phyloP scores from a whole-genome alignment of 1,284 basidiomycete genomes.

The Caloboletus firmus region DNA sequence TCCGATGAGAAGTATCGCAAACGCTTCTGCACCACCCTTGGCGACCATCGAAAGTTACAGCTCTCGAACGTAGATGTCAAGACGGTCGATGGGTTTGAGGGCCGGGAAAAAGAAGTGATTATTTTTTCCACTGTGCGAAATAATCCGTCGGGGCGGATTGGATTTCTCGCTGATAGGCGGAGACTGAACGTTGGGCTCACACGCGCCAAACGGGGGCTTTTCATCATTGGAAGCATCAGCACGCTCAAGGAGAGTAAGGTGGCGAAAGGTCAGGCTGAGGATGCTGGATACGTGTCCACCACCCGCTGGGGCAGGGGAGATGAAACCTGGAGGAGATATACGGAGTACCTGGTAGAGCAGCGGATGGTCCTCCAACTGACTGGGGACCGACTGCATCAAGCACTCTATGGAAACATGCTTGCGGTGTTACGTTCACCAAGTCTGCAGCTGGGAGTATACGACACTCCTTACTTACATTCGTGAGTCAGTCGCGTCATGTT shows the following conservation, averaged over 20 bases:
- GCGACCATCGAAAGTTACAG: conserved; percentile 63
- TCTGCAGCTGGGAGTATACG: conserved; percentile 9
- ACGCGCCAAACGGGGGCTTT: conserved; percentile 78
- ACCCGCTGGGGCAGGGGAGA: conserved; percentile 45
- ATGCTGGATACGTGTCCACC: conserved; percentile 13
- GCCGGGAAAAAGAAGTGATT: conserved; percentile 89
- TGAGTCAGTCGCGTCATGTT: conserved; percentile 10
- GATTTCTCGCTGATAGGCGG: conserved; percentile 87
- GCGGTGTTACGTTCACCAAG: conserved; percentile 13
- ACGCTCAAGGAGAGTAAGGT: conserved; percentile 60
- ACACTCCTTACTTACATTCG: conserved; percentile 15
- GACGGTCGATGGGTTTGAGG: conserved; percentile 93
- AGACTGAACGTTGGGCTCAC: conserved; percentile 89
- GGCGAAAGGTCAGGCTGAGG: conserved; percentile 17
- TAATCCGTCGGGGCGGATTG: conserved; percentile 72
- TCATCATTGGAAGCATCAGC: conserved; percentile 75
- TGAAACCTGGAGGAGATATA: conserved; percentile 62
- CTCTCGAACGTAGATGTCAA: conserved; percentile 73
- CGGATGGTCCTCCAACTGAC: conserved; percentile 53
- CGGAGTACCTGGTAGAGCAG: conserved; percentile 50
- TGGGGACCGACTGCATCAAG: conserved; percentile 44
- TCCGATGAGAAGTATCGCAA: conserved; percentile 47
- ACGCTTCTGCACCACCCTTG: conserved; percentile 61
- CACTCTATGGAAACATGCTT: conserved; percentile 47
- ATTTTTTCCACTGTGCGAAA: conserved; percentile 89